A percentile compares a stretch with the other conserved stretches of the same genome.
phyloP scores from a whole-genome alignment of 352 stramenopile species.

The Phytophthora lateralis region DNA sequence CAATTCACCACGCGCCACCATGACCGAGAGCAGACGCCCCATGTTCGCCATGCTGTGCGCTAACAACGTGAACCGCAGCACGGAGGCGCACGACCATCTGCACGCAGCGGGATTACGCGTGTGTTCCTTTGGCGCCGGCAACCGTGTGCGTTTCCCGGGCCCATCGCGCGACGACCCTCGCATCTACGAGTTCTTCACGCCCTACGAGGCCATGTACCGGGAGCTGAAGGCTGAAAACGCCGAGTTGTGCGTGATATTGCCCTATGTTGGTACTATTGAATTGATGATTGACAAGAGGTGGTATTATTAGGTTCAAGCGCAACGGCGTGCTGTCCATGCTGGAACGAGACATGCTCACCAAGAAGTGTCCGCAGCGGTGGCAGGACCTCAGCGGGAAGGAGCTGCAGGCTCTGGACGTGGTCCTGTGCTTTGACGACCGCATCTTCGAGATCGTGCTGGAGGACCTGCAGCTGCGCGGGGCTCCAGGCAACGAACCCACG shows the following conservation, averaged over 20 bases:
- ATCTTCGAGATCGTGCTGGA: constrained; percentile 91
- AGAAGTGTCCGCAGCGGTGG: constrained; percentile 84
- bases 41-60: constrained; percentile 90
- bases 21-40: constrained; percentile 27
- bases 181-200: constrained; percentile 90
- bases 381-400: constrained; percentile 81
- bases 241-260: constrained; percentile 49
- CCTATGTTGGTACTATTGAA: background rate
- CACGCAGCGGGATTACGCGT: constrained; percentile 78
- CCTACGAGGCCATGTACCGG: constrained; percentile 87
- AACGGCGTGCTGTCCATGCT: constrained; percentile 89
- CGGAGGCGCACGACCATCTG: constrained; percentile 87
- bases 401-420: constrained; percentile 78
- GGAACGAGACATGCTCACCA: constrained; percentile 88
- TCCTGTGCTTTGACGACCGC: constrained; percentile 91
- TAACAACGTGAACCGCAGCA: constrained; percentile 92
- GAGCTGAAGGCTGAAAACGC: constrained; percentile 83
- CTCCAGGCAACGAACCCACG: constrained; percentile 41
- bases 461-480: constrained; percentile 67
- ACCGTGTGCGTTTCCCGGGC: constrained; percentile 86
- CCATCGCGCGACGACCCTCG: constrained; percentile 74
- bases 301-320: constrained; percentile 63
- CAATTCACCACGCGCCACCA: background rate
- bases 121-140: constrained; percentile 85
- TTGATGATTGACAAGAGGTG: constrained; percentile 7